Conservation (phyloP, 352 stramenopile species). For the Globisporangium apiculatum region DNA sequence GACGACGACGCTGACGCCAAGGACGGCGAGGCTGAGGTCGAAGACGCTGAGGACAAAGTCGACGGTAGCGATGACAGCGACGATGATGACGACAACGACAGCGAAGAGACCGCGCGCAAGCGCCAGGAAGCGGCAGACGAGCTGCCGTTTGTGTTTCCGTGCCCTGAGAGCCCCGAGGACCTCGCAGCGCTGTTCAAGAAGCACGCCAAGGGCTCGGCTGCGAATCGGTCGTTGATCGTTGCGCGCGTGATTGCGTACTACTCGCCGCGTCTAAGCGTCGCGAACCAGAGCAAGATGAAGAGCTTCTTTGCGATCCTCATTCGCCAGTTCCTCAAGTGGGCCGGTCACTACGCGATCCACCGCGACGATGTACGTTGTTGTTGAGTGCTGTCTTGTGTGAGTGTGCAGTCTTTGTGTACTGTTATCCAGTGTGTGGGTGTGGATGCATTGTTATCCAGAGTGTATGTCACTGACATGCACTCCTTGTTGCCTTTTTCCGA, state of each 20-base stretch:
- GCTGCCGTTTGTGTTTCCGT: conserved; percentile 95
- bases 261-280: conserved; percentile 90
- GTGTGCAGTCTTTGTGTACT: background rate
- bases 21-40: conserved; percentile 56
- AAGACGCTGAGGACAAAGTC: conserved; percentile 70
- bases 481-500: too few relatives aligned
- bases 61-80: too few relatives aligned
- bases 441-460: background rate
- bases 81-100: conserved; percentile 34
- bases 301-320: conserved; percentile 95
- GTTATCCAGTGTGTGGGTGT: conserved; percentile 19
- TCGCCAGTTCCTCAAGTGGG: conserved; percentile 90
- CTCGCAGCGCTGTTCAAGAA: conserved; percentile 86
- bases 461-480: too few relatives aligned
- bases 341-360: conserved; percentile 62
- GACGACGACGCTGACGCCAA: conserved; percentile 44
- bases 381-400: background rate
- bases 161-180: conserved; percentile 87
- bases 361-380: conserved; percentile 43
- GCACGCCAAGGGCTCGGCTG: conserved; percentile 73
- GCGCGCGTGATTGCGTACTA: conserved; percentile 91
- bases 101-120: conserved; percentile 44
- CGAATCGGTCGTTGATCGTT: conserved; percentile 83
- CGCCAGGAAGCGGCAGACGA: conserved; percentile 45
- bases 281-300: conserved; percentile 95